A percentile compares a stretch with the other conserved stretches of the same genome.
Evolutionary conservation across 164 flowering plant genomes (phyloP).

Genomic region (Tetracentron sinense): DNA sequence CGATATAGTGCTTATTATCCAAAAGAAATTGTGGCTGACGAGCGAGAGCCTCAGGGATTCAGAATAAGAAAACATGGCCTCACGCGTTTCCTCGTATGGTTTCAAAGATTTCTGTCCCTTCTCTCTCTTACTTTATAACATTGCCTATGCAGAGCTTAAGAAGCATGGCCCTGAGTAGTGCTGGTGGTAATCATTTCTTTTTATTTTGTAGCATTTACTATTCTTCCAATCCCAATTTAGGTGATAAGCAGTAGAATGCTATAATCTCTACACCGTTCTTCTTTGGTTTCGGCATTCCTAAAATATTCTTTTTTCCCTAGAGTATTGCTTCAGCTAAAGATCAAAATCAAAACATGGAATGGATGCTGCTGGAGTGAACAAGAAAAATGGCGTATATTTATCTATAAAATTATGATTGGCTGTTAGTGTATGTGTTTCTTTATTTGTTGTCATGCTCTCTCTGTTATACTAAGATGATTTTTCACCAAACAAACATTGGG

Average conservation of each 20-base stretch:
- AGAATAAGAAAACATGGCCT: constrained; percentile 23
- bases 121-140: neutral
- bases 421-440: neutral
- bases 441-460: no score
- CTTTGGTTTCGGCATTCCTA: neutral
- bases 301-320: neutral
- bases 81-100: neutral
- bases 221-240: neutral
- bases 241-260: constrained; percentile 3
- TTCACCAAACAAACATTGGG: neutral
- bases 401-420: neutral
- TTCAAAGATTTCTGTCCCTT: no score
- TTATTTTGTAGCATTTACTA: neutral
- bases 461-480: no score
- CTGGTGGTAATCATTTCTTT: constrained; percentile 8
- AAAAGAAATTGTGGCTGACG: constrained; percentile 71
- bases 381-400: neutral
- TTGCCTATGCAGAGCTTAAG: constrained; percentile 2
- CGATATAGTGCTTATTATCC: constrained; percentile 47
- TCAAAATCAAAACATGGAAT: neutral
- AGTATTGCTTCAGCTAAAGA: neutral
- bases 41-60: constrained; percentile 45
- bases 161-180: constrained; percentile 3
- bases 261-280: neutral
- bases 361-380: neutral